Conservation (phyloP, 2,329 filamentous ascomycete genomes). For the Ascochyta viciae-villosae region DNA sequence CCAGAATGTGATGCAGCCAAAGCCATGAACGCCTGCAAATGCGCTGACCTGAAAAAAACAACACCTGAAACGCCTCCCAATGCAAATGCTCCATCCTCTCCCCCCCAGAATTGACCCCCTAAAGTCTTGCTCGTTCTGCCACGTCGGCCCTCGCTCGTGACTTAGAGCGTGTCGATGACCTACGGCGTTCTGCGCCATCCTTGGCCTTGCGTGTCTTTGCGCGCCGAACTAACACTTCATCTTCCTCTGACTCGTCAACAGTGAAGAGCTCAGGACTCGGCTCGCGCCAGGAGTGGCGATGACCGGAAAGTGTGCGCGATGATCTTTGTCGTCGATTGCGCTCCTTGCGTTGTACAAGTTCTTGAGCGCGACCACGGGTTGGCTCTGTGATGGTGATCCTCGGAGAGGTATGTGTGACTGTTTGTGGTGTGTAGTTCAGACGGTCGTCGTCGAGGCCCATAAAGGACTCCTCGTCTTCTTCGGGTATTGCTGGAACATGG, state of each 20-base stretch:
- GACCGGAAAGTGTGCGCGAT: conserved; percentile 48
- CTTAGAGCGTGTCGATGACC: conserved; percentile 40
- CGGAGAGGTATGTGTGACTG: conserved; percentile 38
- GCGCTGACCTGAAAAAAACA: conserved; percentile 22
- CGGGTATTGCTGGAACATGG: conserved; percentile 35
- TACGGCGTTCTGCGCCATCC: conserved; percentile 45
- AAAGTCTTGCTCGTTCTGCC: conserved; percentile 42
- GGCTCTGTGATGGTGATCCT: conserved; percentile 41
- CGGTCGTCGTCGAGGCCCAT: conserved; percentile 48
- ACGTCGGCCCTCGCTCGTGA: conserved; percentile 37
- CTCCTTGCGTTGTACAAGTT: conserved; percentile 41
- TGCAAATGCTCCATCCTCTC: conserved; percentile 26
- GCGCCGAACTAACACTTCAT: conserved; percentile 35
- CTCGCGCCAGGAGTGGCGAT: conserved; percentile 52
- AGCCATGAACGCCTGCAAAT: conserved; percentile 32
- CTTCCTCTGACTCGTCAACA: conserved; percentile 51
- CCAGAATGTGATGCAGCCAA: conserved; percentile 18
- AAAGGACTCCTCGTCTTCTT: conserved; percentile 48
- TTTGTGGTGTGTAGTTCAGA: conserved; percentile 39
- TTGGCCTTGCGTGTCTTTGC: conserved; percentile 43
- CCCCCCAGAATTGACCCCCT: not conserved
- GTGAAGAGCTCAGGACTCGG: conserved; percentile 53
- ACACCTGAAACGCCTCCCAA: conserved; percentile 36
- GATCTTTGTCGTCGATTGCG: conserved; percentile 40
- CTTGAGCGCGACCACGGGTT: conserved; percentile 47